Evolutionary conservation across 805 yeast genomes (phyloP), one percentile per base, ranked within the genome.

Genomic region (Schizosaccharomyces cryophilus): DNA sequence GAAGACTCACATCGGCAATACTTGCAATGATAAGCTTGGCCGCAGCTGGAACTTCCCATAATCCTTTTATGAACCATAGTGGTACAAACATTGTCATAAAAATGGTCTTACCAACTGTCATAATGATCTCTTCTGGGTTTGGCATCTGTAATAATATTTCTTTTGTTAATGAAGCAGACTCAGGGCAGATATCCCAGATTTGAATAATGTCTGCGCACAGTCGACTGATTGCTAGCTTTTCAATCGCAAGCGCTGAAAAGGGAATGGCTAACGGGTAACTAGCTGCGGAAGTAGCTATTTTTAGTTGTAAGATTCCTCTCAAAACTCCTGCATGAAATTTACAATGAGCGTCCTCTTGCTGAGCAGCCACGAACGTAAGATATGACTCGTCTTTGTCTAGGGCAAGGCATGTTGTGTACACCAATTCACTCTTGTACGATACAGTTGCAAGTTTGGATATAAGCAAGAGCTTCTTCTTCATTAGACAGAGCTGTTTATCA

Each of bases 1-100:
- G 42, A 4, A 56, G 26, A 5, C 29, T 29, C 17, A 30, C 47
- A n/a, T 56, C 60, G 15, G 60, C 60, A 6, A 30, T 31, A 29
- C 60, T 26, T 56, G 21, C 47, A 31, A 35, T 56, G 11, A 56
- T 35, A 9, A 35, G 7, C 45, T 40, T 56, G 21, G 42, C 60
- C 3, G 60, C 45, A 19, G 29, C 24, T 35, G 60, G 60, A 56
- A 24, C 60, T 26, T 56, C 60, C 60, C 60, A 56, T 29, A 56
- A n/a, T n/a, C 60, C 60, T 47, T 56, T 56, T 3, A 56, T 19
- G 35, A 56, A 24, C 26, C 42, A 21, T 2, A 56, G 26, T 2
- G 60, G 60, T 21, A 40, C 2, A 38, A 56, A 35, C 26, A 56
- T 35, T 5, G 21, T n/a, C 26, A 19, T 38, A 6, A 56, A 26